phyloP scores from a whole-genome alignment of 2,329 filamentous ascomycete genomes.

The Curvularia lunata region DNA sequence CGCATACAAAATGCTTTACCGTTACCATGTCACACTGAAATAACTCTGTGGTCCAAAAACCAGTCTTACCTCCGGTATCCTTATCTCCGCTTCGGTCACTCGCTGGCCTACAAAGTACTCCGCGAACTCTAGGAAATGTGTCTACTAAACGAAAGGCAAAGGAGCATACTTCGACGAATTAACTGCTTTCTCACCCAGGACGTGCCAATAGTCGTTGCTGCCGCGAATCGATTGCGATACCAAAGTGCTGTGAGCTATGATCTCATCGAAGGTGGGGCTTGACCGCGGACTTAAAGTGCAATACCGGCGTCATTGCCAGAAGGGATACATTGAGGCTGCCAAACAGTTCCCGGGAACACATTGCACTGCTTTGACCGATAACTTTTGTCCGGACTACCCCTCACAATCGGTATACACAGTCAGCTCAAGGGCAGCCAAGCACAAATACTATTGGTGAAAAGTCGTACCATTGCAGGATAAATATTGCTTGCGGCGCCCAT shows the following conservation, averaged over 20 bases:
- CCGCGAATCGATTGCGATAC: background rate
- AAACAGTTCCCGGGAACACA: background rate
- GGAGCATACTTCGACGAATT: too few species aligned
- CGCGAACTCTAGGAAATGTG: background rate
- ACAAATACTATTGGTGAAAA: background rate
- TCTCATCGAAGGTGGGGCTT: slow-evolving; percentile 8
- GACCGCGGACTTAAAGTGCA: slow-evolving; percentile 1
- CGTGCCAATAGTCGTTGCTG: background rate
- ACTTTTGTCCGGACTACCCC: background rate
- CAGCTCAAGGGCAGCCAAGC: background rate
- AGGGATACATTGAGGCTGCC: background rate
- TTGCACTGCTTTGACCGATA: background rate
- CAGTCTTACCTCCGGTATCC: background rate
- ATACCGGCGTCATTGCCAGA: slow-evolving; percentile 7
- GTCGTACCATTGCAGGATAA: background rate
- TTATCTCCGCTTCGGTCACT: background rate
- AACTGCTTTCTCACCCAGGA: background rate
- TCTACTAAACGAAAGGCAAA: background rate
- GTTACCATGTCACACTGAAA: background rate
- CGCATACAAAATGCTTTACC: too few species aligned
- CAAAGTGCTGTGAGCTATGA: background rate
- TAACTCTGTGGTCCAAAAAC: background rate
- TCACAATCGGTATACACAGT: background rate
- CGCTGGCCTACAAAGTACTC: background rate
- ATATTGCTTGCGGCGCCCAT: background rate